Evolutionary conservation across 192 early-diverging fungal species (phyloP).

Genomic region (Gaertneriomyces sp.): DNA sequence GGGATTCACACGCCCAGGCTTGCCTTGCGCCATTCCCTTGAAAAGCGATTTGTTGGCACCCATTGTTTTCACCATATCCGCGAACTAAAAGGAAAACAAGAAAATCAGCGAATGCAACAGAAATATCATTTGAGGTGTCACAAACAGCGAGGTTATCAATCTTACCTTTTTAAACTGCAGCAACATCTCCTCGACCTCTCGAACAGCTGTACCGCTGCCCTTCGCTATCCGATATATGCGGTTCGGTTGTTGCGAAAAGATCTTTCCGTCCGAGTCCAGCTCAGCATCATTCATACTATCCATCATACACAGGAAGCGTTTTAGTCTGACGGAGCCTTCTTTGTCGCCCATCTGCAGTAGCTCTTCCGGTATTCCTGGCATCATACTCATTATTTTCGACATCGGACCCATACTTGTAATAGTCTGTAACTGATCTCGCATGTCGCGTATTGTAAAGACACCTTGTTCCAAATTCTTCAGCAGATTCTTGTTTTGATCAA

Average conservation of each 20-base stretch:
- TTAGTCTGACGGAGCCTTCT: slow-evolving; percentile 55
- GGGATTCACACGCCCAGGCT: slow-evolving; percentile 16
- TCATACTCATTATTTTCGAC: slow-evolving; percentile 84
- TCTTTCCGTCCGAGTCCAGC: slow-evolving; percentile 79
- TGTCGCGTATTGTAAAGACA: slow-evolving; percentile 85
- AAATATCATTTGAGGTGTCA: background rate
- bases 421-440: slow-evolving; percentile 89
- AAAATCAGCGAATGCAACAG: background rate
- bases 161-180: slow-evolving; percentile 25
- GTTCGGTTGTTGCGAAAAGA: slow-evolving; percentile 70
- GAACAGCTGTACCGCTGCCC: slow-evolving; percentile 77
- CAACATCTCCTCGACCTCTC: slow-evolving; percentile 79
- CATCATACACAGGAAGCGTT: slow-evolving; percentile 85
- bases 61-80: slow-evolving; percentile 87
- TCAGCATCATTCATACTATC: slow-evolving; percentile 94
- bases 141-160: background rate
- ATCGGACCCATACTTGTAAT: slow-evolving; percentile 90
- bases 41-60: slow-evolving; percentile 85
- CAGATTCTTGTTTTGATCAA: slow-evolving; percentile 77
- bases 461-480: slow-evolving; percentile 88
- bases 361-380: slow-evolving; percentile 66
- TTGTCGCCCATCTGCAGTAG: slow-evolving; percentile 50
- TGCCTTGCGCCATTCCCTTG: slow-evolving; percentile 53
- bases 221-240: slow-evolving; percentile 76
- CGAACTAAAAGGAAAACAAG: slow-evolving; percentile 59